A percentile compares a stretch with the other conserved stretches of the same genome.
phyloP scores from a whole-genome alignment of 148 eudicot genomes.

The Drosera capensis region DNA sequence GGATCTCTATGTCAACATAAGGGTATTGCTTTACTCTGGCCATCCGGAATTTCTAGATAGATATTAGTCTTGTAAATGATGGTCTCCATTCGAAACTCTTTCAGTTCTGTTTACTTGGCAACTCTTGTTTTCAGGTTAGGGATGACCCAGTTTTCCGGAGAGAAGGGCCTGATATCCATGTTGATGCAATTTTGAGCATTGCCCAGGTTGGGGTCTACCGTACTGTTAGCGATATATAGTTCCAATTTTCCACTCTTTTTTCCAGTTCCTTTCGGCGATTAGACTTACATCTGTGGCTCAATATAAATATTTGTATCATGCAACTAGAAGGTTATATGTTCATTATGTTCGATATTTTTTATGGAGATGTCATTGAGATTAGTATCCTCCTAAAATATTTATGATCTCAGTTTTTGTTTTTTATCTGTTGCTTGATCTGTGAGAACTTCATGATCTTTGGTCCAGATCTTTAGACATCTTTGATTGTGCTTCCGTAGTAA shows the following conservation, averaged over 20 bases:
- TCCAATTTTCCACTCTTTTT: too few species aligned
- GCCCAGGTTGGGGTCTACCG: slow-evolving; percentile 42
- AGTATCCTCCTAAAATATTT: too few species aligned
- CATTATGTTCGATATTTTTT: too few species aligned
- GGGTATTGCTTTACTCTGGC: slow-evolving; percentile 21
- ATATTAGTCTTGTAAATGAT: background rate
- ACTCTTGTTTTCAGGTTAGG: slow-evolving; percentile 39
- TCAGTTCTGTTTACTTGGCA: background rate
- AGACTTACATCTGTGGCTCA: too few species aligned
- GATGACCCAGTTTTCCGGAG: slow-evolving; percentile 94
- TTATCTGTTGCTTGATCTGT: background rate
- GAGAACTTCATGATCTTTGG: too few species aligned
- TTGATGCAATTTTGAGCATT: slow-evolving; percentile 63
- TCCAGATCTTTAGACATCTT: too few species aligned
- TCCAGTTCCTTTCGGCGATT: too few species aligned
- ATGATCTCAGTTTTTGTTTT: background rate
- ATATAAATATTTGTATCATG: too few species aligned
- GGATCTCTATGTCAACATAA: slow-evolving; percentile 64
- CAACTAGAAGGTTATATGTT: too few species aligned
- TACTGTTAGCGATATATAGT: too few species aligned
- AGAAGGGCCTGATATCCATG: slow-evolving; percentile 87
- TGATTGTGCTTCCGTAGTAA: too few species aligned
- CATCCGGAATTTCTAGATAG: background rate
- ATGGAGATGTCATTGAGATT: too few species aligned
- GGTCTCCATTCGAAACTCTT: background rate